Percentiles rank a stretch among this genome's conserved stretches.
phyloP scores from a whole-genome alignment of 768 basidiomycete species.

The Naganishia friedmannii region DNA sequence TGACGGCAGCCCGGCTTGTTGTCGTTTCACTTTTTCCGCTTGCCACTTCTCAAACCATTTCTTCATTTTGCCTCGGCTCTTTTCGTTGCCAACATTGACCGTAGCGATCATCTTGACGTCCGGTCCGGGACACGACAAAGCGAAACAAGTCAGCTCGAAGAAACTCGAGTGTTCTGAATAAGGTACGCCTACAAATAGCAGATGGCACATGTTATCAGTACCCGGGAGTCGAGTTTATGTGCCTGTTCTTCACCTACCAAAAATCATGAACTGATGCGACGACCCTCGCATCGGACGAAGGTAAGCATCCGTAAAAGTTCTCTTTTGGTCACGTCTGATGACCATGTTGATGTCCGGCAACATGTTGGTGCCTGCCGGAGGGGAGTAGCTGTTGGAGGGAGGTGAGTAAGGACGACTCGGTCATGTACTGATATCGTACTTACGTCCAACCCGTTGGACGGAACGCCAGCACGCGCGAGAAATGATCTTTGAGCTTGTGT shows the following conservation, averaged over 20 bases:
- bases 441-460: slow-evolving; percentile 96
- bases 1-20: slow-evolving; percentile 49
- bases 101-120: slow-evolving; percentile 86
- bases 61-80: slow-evolving; percentile 74
- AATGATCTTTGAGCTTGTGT: slow-evolving; percentile 68
- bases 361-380: slow-evolving; percentile 63
- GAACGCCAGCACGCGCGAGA: slow-evolving; percentile 72
- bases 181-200: slow-evolving; percentile 48
- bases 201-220: no score
- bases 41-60: slow-evolving; percentile 82
- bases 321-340: slow-evolving; percentile 65
- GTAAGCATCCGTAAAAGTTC: slow-evolving; percentile 67
- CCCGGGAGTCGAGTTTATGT: no score
- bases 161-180: slow-evolving; percentile 98
- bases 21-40: slow-evolving; percentile 66
- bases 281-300: slow-evolving; percentile 72
- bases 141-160: slow-evolving; percentile 92
- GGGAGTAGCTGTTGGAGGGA: slow-evolving; percentile 60
- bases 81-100: slow-evolving; percentile 55
- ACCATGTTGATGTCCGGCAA: slow-evolving; percentile 66
- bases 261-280: slow-evolving; percentile 66
- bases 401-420: neutral
- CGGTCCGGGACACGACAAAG: slow-evolving; percentile 73
- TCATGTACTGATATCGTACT: slow-evolving; percentile 47
- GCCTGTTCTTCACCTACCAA: no score